Base-by-base conservation (phyloP, 345 rosid genomes). In the Arabis alpina region DNA sequence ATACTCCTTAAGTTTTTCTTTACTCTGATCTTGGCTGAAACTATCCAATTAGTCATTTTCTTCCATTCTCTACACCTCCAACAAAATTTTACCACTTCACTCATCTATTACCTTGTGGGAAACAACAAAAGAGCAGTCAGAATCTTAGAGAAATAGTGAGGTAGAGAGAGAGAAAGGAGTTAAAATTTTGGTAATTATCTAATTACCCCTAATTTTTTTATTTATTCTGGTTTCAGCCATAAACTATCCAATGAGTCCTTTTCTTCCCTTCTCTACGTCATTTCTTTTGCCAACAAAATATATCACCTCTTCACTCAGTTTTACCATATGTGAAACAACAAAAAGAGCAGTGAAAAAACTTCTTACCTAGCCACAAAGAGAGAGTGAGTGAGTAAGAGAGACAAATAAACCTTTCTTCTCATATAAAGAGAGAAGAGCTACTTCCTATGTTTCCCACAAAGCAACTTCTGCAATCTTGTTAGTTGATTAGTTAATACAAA, bases 401-500 rank as follows among this genome's bases (percentile, higher is more conserved):
- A 69, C 25, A 57, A 10, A 75, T 11, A 19, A 64, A 10, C 39
- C 70, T 80, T 72, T 82, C 82, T 80, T 73, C 47, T 81, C 64
- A 80, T 87, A 89, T 87, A 91, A 86, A 28, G 87, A 77, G n/a
- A 67, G 82, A 57, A 49, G 80, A 52, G 85, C 42, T 59, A 60
- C 51, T 62, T 63, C 11, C 80, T 73, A 75, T 72, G 81, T 71
- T 50, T 64, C 68, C 66, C 73, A 43, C 82, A 77, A 81, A 59
- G 81, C 80, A 73, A 76, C 76, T 78, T 70, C 71, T 76, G 76
- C 72, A 68, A 78, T 76, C 76, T 56, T 28, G 48, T 54, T 64
- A 30, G 2, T 49, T 56, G 32, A 51, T 70, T 63, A 66, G 71
- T 40, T 55, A 28, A 37, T 61, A 68, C 28, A 75, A 75, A n/a